Base-by-base conservation (phyloP, 2,329 filamentous ascomycete genomes). In the Pyrenophora seminiperda region DNA sequence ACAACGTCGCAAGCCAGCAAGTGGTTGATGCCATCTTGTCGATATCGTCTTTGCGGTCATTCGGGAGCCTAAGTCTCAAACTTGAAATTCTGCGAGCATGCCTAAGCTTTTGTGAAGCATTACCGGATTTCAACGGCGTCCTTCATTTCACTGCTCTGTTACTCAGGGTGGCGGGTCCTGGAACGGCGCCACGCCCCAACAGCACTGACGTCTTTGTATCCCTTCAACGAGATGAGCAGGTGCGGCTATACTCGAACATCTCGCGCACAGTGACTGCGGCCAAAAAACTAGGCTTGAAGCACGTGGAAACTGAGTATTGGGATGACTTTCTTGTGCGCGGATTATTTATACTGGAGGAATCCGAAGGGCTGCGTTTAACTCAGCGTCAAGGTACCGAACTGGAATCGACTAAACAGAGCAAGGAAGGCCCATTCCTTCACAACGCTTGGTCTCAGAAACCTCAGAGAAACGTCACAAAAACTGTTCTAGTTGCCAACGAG, bases 81-180 rank as follows among this genome's bases (percentile, higher is more conserved):
- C 81, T 95, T 44, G 90, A 96, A 68, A 85, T 97, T 42, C 78
- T 97, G 9, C 84, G 90, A 58, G 87, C 89, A n/a, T 96, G 93
- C 66, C 91, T 96, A 63, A 91, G 91, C 71, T 89, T 97, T 54
- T 96, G 90, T 45, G 94, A 99, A 76, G 93, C 94, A 0, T 77
- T 97, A 45, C 92, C 93, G 1, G 92, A 97, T 71, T 94, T 96
- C 63, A 82, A 88, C 39, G 93, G 93, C 4, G 90, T 97, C n/a
- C 77, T 97, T 17, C 86, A 85, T 52, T 95, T 92, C 69, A 96
- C 91, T 0, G 87, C 91, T 57, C 86, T 95, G 62, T 77, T 97
- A 18, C 77, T 99, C 53, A 85, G 90, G 41, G 90, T 89, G 10
- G 89, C 90, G 39, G 91, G 92, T 22, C 89, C 87, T 37, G 88